Percentiles rank a stretch among this genome's conserved stretches.
Evolutionary conservation across 2,329 filamentous ascomycete genomes (phyloP).

Genomic region (Zymoseptoria ardabiliae): DNA sequence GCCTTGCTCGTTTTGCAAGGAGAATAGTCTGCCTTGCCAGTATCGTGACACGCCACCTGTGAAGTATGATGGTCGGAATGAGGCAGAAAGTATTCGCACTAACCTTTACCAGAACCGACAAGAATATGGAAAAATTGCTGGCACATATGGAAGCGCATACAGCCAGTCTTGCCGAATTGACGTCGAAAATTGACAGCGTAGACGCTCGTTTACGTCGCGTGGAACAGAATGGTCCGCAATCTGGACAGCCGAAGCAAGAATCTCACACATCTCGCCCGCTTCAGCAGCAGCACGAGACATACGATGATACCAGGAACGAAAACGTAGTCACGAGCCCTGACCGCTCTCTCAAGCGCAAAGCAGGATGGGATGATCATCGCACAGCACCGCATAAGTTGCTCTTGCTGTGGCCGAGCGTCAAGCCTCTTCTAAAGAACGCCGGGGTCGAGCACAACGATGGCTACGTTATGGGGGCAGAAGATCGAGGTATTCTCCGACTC

Average conservation of each 20-base stretch:
- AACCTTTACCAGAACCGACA: slow-evolving; percentile 37
- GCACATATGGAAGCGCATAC: slow-evolving; percentile 36
- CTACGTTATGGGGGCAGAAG: slow-evolving; percentile 33
- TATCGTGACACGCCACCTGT: slow-evolving; percentile 89
- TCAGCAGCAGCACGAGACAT: too few relatives aligned
- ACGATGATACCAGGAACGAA: too few relatives aligned
- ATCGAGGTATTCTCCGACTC: slow-evolving; percentile 30
- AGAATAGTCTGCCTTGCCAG: slow-evolving; percentile 75
- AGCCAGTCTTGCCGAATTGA: slow-evolving; percentile 22
- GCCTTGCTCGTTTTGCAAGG: slow-evolving; percentile 77
- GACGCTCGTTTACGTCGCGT: slow-evolving; percentile 22
- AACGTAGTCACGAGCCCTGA: too few relatives aligned
- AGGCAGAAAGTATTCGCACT: neutral
- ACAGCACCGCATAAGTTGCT: slow-evolving; percentile 81
- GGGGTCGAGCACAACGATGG: slow-evolving; percentile 24
- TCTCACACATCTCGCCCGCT: too few relatives aligned
- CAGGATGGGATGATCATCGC: slow-evolving; percentile 78
- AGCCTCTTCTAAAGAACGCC: slow-evolving; percentile 28
- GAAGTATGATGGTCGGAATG: slow-evolving; percentile 55
- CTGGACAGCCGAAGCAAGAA: too few relatives aligned
- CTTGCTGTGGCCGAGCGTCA: slow-evolving; percentile 49
- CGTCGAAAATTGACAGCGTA: slow-evolving; percentile 19
- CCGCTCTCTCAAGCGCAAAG: slow-evolving; percentile 51
- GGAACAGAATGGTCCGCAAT: slow-evolving; percentile 13
- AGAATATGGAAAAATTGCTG: slow-evolving; percentile 44